phyloP scores from a whole-genome alignment of 306 rosid species.

The Oxytropis ochrocephala region DNA sequence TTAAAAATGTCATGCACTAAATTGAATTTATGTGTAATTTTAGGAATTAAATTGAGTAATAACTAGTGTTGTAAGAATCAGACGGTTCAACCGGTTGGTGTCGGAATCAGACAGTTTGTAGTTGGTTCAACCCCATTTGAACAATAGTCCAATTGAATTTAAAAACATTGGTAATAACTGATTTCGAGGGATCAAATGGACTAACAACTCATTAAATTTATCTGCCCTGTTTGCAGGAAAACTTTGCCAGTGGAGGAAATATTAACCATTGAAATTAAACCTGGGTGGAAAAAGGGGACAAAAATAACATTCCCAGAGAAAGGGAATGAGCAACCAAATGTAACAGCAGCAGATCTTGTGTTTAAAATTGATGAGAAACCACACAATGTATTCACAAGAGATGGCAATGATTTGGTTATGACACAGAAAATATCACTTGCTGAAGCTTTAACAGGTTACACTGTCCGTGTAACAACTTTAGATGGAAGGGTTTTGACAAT shows the following conservation, averaged over 20 bases:
- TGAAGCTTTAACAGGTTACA: constrained; percentile 25
- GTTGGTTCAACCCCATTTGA: no score
- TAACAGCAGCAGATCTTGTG: constrained; percentile 21
- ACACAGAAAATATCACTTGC: constrained; percentile 23
- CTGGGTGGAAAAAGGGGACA: constrained; percentile 29
- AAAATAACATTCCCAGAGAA: constrained; percentile 22
- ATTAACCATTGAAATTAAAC: constrained; percentile 16
- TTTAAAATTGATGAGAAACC: constrained; percentile 24
- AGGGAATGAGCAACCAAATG: constrained; percentile 31
- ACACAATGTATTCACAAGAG: constrained; percentile 16
- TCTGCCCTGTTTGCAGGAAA: constrained; percentile 5
- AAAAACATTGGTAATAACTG: no score
- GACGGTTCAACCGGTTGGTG: no score
- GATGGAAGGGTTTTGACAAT: constrained; percentile 20
- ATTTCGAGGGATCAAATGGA: no score
- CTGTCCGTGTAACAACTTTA: constrained; percentile 18
- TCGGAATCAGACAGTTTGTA: no score
- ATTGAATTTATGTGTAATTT: no score
- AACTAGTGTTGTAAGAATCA: no score
- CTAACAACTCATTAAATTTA: no score
- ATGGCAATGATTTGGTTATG: constrained; percentile 24
- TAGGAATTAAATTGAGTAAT: no score
- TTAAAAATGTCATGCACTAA: no score
- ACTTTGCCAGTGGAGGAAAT: constrained; percentile 30
- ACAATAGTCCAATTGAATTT: no score